Evolutionary conservation across 2,329 filamentous ascomycete species (phyloP), one percentile per base, ranked within the genome.

Genomic region (Monosporascus sp.): DNA sequence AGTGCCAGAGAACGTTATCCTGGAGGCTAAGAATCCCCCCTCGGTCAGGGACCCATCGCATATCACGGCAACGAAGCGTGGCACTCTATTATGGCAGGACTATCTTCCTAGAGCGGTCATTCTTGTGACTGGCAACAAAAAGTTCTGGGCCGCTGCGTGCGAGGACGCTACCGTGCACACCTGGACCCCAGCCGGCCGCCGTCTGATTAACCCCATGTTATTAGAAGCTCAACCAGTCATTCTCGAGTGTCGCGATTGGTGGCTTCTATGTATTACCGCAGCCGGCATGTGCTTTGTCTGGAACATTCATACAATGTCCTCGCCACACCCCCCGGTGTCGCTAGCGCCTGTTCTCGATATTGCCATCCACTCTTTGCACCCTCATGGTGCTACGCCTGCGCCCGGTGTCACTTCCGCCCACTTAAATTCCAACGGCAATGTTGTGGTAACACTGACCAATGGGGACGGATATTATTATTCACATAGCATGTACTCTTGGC

Each of bases 381-480:
- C 84, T 7, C 89, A 96, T 64, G 82, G 75, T 1, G 78, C 90
- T 3, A 92, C 89, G 9, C 81, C 83, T 3, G 90, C 82, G 0
- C 93, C 94, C 1, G 89, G 90, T 14, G 83, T 99, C 37, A 95
- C 94, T 5, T 94, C 93, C 49, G 94, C 92, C 3, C 87, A 94
- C 46, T 79, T 99, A 50, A 99, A 97, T 68, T 90, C 89, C 0
- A 86, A 85, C 51, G 95, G 94, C 1, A 82, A 90, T 45, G 81
- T 97, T 20, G 79, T 97, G 24, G 83, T 97, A n/a, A 94, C 90
- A 0, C 79, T 99, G 54, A 94, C 88, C 24, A 97, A 97, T 62
- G 94, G 94, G 20, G 93, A 99, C 63, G 94, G 94, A 2, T 99
- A 91, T 71, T 86, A 86, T 50, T 99, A 99, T 71, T 89, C 89